Evolutionary conservation across 1,284 basidiomycete species (phyloP), one percentile per base, ranked within the genome.

Genomic region (Grifola frondosa): DNA sequence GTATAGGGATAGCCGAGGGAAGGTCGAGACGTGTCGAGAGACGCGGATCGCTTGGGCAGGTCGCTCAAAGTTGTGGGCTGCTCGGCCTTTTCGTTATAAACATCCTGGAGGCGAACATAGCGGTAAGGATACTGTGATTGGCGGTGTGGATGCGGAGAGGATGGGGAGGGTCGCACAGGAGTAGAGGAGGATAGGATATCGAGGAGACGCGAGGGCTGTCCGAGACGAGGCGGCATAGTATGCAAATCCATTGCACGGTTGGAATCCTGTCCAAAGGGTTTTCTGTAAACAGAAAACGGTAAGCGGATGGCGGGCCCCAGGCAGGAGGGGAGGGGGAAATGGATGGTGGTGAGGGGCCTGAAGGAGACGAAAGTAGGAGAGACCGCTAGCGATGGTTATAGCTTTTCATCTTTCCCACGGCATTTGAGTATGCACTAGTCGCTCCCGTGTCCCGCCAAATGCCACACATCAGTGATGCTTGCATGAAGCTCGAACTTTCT

Each of bases 241-340:
- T 58, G 45, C 41, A 46, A 44, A 53, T 61, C 56, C 62, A 60
- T 57, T 54, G 57, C 58, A 60, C 49, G 56, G 54, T 53, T 56
- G 57, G 63, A 62, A 54, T 54, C 64, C 63, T 55, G 66, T 57
- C 64, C 59, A 60, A 52, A 34, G 31, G 32, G 45, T 29, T 8
- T 17, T 37, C 31, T 35, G 29, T 17, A 37, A 40, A 34, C 34
- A 35, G 10, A 45, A 31, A 39, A 44, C 6, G 24, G 24, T 10
- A 28, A 19, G 42, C 32, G 11, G 31, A n/a, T n/a, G n/a, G n/a
- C n/a, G n/a, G n/a, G n/a, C n/a, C n/a, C n/a, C n/a, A n/a, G n/a
- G n/a, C n/a, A n/a, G 25, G 29, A 30, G n/a, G 10, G n/a, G 33
- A 39, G 16, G 29, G 15, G 25, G 39, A 33, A 25, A 30, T 42